Base-by-base conservation (phyloP, 371 early-diverging fungal genomes). In the Quaeritorhiza haematococci region DNA sequence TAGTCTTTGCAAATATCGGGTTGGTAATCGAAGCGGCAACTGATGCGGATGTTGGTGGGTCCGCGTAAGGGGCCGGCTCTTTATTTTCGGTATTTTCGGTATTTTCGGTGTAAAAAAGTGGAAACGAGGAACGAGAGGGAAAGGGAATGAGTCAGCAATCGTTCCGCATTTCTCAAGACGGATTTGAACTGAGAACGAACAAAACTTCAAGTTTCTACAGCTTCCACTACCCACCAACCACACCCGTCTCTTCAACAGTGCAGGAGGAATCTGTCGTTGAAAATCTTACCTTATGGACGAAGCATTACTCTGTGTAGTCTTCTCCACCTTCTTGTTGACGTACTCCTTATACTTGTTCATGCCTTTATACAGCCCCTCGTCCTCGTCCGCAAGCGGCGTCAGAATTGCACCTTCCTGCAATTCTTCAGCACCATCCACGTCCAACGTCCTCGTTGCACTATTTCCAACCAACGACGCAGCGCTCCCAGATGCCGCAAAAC, bases 1-100 rank as follows among this genome's bases (percentile, higher is more conserved):
- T 95, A 98, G 77, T 98, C 98, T 74, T 98, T 98, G 80, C 98
- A 98, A 29, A 98, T 78, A 59, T 94, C 94, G n/a, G 93, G 94
- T 67, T 93, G 92, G 73, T 96, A 98, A 73, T 98, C 98, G 58
- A 96, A 89, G 8, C 90, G 82, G 46, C 79, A 81, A 3, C 91
- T 91, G 0, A 93, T 86, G 49, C 96, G 82, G 42, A 96, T 76
- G 64, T 93, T 88, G 15, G 89, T 71, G 17, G 91, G 83, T 1
- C 88, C 94, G 17, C 82, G 68, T 51, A 92, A 84, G 3, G 98
- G 96, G 0, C 98, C 96, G 0, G 90, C 86, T 45, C 88, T 77
- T n/a, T n/a, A n/a, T n/a, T n/a, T n/a, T n/a, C n/a, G n/a, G n/a
- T n/a, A n/a, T n/a, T 23, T 19, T 8, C 19, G 7, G 19, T 46